A percentile compares a stretch with the other conserved stretches of the same genome.
Conservation (phyloP, 208 protist genomes). For the Acanthamoeba triangularis region DNA sequence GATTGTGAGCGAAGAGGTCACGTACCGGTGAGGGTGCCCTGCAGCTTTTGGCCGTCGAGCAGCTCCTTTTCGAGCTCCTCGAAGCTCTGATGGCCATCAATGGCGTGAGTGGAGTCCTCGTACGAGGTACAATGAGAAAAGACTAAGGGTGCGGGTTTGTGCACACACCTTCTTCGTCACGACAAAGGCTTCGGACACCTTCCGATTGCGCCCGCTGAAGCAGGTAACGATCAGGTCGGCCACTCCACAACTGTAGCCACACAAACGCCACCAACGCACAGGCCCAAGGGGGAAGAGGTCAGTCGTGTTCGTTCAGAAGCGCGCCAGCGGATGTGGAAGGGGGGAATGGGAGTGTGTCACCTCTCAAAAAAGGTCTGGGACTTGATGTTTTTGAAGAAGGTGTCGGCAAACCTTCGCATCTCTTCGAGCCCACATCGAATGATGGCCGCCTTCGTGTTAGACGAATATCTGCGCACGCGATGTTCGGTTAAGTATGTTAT, state of each 20-base stretch:
- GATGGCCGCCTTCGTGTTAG: conserved; percentile 90
- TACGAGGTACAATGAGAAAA: no score
- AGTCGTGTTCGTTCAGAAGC: not conserved
- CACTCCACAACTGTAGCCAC: conserved; percentile 86
- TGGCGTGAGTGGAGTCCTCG: no score
- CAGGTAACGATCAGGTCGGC: conserved; percentile 89
- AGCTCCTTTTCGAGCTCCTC: conserved; percentile 87
- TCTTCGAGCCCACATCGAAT: conserved; percentile 88
- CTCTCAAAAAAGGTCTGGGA: conserved; percentile 44
- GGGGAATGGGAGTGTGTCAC: not conserved
- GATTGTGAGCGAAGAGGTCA: no score
- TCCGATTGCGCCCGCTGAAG: conserved; percentile 88
- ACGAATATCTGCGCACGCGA: conserved; percentile 48
- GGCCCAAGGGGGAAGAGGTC: no score
- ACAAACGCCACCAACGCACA: no score
- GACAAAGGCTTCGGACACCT: conserved; percentile 87
- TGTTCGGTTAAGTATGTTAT: no score
- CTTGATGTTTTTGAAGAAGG: conserved; percentile 74
- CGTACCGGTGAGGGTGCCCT: conserved; percentile 80
- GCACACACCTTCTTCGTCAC: conserved; percentile 84
- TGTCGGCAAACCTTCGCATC: conserved; percentile 81
- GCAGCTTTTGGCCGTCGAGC: conserved; percentile 90
- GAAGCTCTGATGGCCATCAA: no score
- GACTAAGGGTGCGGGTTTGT: no score
- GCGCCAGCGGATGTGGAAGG: not conserved